phyloP scores from a whole-genome alignment of 2,329 filamentous ascomycete species.

The Teratosphaeriaceae sp. region DNA sequence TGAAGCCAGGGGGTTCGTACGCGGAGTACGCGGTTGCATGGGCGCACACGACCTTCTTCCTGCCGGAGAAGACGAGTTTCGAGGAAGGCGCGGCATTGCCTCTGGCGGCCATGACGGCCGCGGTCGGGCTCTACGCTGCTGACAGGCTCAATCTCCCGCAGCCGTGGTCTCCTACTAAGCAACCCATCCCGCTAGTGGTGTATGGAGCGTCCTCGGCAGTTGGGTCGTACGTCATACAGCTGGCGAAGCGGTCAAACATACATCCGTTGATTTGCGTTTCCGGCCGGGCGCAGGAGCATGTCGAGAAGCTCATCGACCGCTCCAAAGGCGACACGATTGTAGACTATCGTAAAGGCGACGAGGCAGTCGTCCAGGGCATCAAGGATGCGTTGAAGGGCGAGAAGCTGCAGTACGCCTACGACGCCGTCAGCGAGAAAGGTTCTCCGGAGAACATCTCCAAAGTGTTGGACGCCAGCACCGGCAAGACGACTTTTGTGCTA shows the following conservation, averaged over 20 bases:
- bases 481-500: slow-evolving; percentile 29
- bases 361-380: slow-evolving; percentile 25
- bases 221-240: slow-evolving; percentile 52
- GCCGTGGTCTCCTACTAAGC: slow-evolving; percentile 32
- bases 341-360: slow-evolving; percentile 48
- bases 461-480: slow-evolving; percentile 29
- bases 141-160: slow-evolving; percentile 35
- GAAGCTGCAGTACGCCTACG: slow-evolving; percentile 27
- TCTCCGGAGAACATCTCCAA: slow-evolving; percentile 32
- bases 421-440: slow-evolving; percentile 26
- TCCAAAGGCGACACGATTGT: slow-evolving; percentile 51
- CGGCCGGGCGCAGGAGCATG: slow-evolving; percentile 45
- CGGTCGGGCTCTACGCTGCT: slow-evolving; percentile 36
- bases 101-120: slow-evolving; percentile 41
- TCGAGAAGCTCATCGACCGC: slow-evolving; percentile 47
- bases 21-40: slow-evolving; percentile 56
- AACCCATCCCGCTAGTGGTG: slow-evolving; percentile 33
- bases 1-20: slow-evolving; percentile 45
- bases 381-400: slow-evolving; percentile 19
- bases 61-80: slow-evolving; percentile 44
- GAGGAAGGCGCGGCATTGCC: slow-evolving; percentile 45
- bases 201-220: slow-evolving; percentile 51
- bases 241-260: slow-evolving; percentile 47
- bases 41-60: slow-evolving; percentile 51
- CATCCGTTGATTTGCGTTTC: slow-evolving; percentile 57